phyloP scores from a whole-genome alignment of 805 yeast genomes.

The Tetrapisispora fleetii region DNA sequence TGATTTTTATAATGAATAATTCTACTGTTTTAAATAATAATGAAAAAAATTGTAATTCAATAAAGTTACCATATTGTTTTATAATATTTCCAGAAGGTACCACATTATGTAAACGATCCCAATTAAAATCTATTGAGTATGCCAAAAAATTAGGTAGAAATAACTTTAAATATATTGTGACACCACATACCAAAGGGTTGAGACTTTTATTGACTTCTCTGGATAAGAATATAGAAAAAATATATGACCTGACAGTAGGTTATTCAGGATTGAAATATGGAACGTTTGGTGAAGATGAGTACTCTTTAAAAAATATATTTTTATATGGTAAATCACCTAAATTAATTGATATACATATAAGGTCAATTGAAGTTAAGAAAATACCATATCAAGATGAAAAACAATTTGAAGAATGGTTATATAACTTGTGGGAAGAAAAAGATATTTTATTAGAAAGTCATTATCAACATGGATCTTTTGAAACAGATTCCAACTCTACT shows the following conservation, averaged over 20 bases:
- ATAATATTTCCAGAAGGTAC: conserved; percentile 93
- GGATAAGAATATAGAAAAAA: conserved; percentile 39
- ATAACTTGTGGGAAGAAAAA: conserved; percentile 63
- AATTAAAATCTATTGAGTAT: conserved; percentile 45
- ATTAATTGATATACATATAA: conserved; percentile 52
- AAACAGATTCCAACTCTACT: neutral
- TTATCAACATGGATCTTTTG: conserved; percentile 46
- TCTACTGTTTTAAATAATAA: neutral
- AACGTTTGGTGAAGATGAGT: conserved; percentile 70
- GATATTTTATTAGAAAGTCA: conserved; percentile 63
- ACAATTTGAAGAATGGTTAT: conserved; percentile 70
- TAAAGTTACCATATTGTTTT: conserved; percentile 52
- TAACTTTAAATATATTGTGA: conserved; percentile 49
- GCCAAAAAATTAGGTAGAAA: conserved; percentile 43
- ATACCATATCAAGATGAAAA: conserved; percentile 48
- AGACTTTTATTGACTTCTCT: conserved; percentile 53
- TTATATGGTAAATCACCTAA: conserved; percentile 65
- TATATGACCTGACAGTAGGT: conserved; percentile 78
- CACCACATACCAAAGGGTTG: conserved; percentile 81
- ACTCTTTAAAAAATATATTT: conserved; percentile 52
- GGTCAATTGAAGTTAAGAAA: conserved; percentile 44
- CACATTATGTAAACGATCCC: conserved; percentile 59
- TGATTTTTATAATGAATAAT: conserved; percentile 2
- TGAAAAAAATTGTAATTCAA: conserved; percentile 3
- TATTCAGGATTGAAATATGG: conserved; percentile 58